Evolutionary conservation across 495 filamentous ascomycete genomes (phyloP).

Genomic region (Hypoxylon trugodes): DNA sequence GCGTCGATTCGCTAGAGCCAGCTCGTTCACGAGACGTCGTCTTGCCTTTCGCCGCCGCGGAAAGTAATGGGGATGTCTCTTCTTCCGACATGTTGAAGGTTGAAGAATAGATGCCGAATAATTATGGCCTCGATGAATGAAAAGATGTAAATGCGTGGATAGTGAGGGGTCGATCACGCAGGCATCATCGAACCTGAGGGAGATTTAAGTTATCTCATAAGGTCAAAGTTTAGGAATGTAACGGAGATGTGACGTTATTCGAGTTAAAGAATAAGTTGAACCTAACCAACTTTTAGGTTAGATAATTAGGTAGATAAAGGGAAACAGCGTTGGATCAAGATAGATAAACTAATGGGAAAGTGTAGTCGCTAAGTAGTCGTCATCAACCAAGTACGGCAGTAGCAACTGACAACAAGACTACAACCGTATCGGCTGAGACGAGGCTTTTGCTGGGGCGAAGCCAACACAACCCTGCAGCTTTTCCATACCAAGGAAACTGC

Average conservation of each 20-base stretch:
- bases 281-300: too few species aligned
- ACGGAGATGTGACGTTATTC: neutral
- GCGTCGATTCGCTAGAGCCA: slow-evolving; percentile 59
- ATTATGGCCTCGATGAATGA: slow-evolving; percentile 6
- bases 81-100: slow-evolving; percentile 54
- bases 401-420: slow-evolving; percentile 11
- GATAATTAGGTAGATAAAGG: neutral
- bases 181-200: slow-evolving; percentile 13
- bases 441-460: slow-evolving; percentile 29
- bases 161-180: slow-evolving; percentile 3
- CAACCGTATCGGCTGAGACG: slow-evolving; percentile 26
- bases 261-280: neutral
- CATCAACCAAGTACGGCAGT: slow-evolving; percentile 20
- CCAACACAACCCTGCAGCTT: slow-evolving; percentile 16
- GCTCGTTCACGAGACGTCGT: slow-evolving; percentile 39
- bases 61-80: slow-evolving; percentile 54
- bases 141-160: slow-evolving; percentile 8
- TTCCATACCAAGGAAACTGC: too few species aligned
- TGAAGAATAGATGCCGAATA: neutral
- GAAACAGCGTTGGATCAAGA: slow-evolving; percentile 9
- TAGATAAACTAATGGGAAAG: slow-evolving; percentile 2
- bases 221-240: neutral
- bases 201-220: neutral
- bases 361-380: slow-evolving; percentile 13
- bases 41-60: slow-evolving; percentile 43